Evolutionary conservation across 2,329 filamentous ascomycete genomes (phyloP).

Genomic region (Paramyrothecium roridum): DNA sequence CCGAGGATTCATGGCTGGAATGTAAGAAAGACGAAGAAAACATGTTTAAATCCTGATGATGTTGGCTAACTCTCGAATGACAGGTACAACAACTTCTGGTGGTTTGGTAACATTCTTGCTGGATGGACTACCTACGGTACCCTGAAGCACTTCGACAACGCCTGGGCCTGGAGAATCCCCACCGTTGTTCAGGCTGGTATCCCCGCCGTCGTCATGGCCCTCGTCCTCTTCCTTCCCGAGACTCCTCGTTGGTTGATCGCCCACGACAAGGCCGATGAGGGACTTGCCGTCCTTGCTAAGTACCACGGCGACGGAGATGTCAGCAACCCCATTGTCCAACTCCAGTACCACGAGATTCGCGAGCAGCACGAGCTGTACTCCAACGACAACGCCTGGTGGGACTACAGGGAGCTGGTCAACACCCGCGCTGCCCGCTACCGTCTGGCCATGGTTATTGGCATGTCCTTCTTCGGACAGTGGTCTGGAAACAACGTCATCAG

Average conservation of each 20-base stretch:
- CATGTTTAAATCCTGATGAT: no score
- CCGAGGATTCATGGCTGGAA: conserved; percentile 57
- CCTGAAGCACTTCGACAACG: conserved; percentile 20
- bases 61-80: neutral
- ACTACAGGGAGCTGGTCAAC: conserved; percentile 49
- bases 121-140: conserved; percentile 48
- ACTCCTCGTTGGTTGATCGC: conserved; percentile 34
- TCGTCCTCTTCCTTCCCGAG: conserved; percentile 38
- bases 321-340: conserved; percentile 28
- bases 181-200: conserved; percentile 50
- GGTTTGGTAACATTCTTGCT: conserved; percentile 50
- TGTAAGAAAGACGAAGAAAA: conserved; percentile 26
- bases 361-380: conserved; percentile 42
- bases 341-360: conserved; percentile 33
- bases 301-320: conserved; percentile 23
- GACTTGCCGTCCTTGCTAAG: conserved; percentile 27
- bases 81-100: conserved; percentile 36
- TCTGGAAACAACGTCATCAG: conserved; percentile 44
- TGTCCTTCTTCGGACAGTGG: conserved; percentile 52
- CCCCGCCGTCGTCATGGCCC: conserved; percentile 53
- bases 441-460: conserved; percentile 45
- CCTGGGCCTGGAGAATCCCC: conserved; percentile 57
- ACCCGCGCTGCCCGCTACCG: conserved; percentile 45
- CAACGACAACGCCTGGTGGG: conserved; percentile 56
- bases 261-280: conserved; percentile 27